Conservation (phyloP, 169 alveolate species). For the Condylostoma magnum region DNA sequence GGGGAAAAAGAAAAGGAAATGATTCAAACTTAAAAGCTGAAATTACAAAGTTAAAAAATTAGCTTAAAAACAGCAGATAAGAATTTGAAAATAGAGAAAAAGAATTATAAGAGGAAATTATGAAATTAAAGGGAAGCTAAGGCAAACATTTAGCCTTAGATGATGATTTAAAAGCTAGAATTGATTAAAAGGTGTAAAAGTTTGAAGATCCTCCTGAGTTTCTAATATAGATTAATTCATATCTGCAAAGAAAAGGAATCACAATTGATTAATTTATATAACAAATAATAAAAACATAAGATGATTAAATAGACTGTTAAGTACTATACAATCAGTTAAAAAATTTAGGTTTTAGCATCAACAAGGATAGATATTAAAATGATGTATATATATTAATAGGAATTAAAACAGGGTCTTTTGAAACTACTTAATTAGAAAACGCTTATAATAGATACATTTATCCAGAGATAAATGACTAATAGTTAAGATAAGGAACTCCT, state of each 20-base stretch:
- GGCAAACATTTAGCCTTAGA: not conserved
- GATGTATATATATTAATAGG: not conserved
- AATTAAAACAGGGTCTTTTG: not conserved
- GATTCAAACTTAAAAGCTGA: not conserved
- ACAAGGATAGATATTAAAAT: no score
- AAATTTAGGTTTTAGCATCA: no score
- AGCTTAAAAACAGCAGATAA: not conserved
- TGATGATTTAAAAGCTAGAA: not conserved
- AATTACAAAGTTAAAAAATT: not conserved
- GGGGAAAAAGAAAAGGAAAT: not conserved
- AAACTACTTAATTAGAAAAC: not conserved
- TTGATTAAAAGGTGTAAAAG: not conserved
- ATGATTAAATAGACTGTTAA: no score
- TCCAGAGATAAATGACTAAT: not conserved
- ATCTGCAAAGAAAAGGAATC: not conserved
- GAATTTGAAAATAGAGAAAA: not conserved
- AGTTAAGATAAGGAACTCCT: not conserved
- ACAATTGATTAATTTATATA: not conserved
- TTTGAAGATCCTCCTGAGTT: not conserved
- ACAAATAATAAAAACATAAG: constrained; percentile 6
- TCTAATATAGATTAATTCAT: not conserved
- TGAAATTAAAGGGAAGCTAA: not conserved
- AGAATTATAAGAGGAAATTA: not conserved
- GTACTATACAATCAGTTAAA: no score
- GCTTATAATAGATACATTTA: not conserved